Percentiles rank a stretch among this genome's conserved stretches.
phyloP scores from a whole-genome alignment of 306 rosid genomes.

The Malus asiatica region DNA sequence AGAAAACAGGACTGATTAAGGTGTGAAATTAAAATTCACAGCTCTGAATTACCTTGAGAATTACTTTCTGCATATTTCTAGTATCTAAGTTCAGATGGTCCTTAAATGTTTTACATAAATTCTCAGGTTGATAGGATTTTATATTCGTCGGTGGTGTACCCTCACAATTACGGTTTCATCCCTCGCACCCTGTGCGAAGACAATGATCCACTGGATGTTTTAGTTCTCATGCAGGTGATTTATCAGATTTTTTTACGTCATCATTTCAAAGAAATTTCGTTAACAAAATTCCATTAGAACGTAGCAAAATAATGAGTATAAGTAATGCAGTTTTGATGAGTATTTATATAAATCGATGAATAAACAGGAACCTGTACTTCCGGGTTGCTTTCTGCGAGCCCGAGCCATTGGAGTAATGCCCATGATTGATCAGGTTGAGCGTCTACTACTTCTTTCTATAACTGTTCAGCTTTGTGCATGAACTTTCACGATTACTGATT shows the following conservation, averaged over 20 bases:
- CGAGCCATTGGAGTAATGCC: constrained; percentile 94
- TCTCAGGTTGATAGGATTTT: constrained; percentile 85
- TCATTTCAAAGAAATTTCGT: neutral
- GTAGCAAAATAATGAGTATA: neutral
- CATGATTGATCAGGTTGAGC: constrained; percentile 81
- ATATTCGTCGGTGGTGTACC: constrained; percentile 93
- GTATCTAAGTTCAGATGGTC: neutral
- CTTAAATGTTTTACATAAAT: constrained; percentile 19
- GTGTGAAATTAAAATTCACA: constrained; percentile 21
- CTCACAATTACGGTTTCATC: constrained; percentile 93
- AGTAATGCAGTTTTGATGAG: neutral
- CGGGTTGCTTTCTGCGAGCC: constrained; percentile 94
- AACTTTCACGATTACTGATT: neutral
- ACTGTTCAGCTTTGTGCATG: neutral
- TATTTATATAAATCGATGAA: constrained; percentile 16
- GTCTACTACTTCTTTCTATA: neutral
- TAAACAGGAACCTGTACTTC: constrained; percentile 88
- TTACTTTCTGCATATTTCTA: neutral
- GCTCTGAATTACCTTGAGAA: neutral
- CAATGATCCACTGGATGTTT: constrained; percentile 91
- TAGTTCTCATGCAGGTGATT: constrained; percentile 94
- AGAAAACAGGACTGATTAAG: constrained; percentile 92
- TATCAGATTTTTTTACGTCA: neutral
- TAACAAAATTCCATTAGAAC: neutral
- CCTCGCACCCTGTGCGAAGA: constrained; percentile 96